Percentiles rank a stretch among this genome's conserved stretches.
Evolutionary conservation across 1,284 basidiomycete genomes (phyloP).

Genomic region (Singerocomus rubriflavus): DNA sequence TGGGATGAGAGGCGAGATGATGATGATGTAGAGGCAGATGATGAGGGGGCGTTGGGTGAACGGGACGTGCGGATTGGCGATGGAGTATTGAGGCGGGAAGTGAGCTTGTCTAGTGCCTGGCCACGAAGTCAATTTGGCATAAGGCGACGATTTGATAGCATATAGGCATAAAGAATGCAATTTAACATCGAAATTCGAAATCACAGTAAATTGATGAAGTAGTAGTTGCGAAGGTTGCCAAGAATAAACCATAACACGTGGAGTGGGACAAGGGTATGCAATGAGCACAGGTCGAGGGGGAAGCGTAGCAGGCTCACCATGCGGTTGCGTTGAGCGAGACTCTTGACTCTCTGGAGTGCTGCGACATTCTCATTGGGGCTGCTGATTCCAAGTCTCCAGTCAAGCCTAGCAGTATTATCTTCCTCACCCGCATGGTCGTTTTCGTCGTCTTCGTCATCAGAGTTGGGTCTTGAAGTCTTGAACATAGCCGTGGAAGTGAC

Average conservation of each 20-base stretch:
- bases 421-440: slow-evolving; percentile 62
- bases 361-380: slow-evolving; percentile 49
- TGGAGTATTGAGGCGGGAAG: slow-evolving; percentile 48
- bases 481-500: slow-evolving; percentile 27
- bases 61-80: slow-evolving; percentile 37
- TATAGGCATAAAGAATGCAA: slow-evolving; percentile 15
- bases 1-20: slow-evolving; percentile 33
- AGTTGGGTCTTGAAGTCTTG: slow-evolving; percentile 32
- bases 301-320: slow-evolving; percentile 45
- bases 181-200: neutral
- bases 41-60: slow-evolving; percentile 33
- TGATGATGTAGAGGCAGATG: slow-evolving; percentile 33
- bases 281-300: slow-evolving; percentile 9
- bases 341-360: slow-evolving; percentile 65
- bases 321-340: slow-evolving; percentile 65
- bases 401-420: slow-evolving; percentile 64
- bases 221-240: slow-evolving; percentile 12
- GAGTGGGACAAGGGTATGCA: slow-evolving; percentile 18
- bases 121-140: slow-evolving; percentile 12
- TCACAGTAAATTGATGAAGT: slow-evolving; percentile 1
- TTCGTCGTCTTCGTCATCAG: slow-evolving; percentile 52
- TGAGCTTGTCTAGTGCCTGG: slow-evolving; percentile 67
- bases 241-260: slow-evolving; percentile 27
- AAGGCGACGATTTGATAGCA: slow-evolving; percentile 20
- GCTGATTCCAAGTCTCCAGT: slow-evolving; percentile 37